Evolutionary conservation across 495 filamentous ascomycete species (phyloP).

Genomic region (Aspergillus bertholletiae): DNA sequence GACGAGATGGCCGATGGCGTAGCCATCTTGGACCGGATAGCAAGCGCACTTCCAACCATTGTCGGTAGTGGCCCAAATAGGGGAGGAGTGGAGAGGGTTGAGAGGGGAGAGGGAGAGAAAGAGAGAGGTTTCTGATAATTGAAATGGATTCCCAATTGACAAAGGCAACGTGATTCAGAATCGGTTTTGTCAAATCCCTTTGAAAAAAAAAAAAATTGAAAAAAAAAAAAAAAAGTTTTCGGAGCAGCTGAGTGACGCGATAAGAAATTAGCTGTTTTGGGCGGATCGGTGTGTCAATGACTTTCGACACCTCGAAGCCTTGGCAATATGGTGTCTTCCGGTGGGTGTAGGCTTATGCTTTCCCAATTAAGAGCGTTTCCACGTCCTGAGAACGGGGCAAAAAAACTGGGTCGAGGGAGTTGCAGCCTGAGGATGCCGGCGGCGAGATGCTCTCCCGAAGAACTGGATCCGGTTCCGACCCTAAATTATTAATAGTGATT

Average conservation of each 20-base stretch:
- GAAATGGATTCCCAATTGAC: too few relatives aligned
- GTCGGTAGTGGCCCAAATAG: constrained; percentile 17
- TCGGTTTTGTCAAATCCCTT: neutral
- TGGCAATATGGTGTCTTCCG: too few relatives aligned
- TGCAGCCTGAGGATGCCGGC: neutral
- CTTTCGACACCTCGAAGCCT: neutral
- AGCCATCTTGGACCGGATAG: constrained; percentile 33
- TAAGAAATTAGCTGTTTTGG: constrained; percentile 35
- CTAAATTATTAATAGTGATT: neutral
- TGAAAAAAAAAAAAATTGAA: constrained; percentile 10
- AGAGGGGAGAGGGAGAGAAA: constrained; percentile 13
- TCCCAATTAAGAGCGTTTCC: neutral
- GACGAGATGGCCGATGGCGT: constrained; percentile 35
- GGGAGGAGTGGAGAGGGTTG: constrained; percentile 10
- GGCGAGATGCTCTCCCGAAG: neutral
- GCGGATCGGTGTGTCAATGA: constrained; percentile 38
- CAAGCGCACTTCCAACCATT: constrained; percentile 42
- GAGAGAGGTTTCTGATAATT: constrained; percentile 2
- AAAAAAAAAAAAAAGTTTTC: constrained; percentile 22
- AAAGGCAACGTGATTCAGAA: too few relatives aligned
- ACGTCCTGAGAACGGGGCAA: neutral
- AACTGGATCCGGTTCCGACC: neutral
- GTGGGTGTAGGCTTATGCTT: neutral
- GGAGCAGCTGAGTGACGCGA: constrained; percentile 4
- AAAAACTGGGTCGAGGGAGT: neutral